Conservation (phyloP, 129 eudicot species). For the Flaveria ramosissima region DNA sequence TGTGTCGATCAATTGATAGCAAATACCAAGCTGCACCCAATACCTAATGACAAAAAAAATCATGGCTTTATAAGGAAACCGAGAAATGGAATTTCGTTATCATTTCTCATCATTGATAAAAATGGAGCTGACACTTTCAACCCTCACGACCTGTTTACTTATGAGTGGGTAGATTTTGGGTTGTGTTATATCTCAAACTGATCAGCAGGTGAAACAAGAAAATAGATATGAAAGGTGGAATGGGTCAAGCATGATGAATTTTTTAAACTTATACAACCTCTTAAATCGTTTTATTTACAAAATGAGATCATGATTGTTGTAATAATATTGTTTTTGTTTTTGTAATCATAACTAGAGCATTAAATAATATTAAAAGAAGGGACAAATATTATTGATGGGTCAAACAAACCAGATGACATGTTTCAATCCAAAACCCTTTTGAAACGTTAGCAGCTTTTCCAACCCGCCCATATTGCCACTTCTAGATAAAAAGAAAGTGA, state of each 20-base stretch:
- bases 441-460: background rate
- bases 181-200: background rate
- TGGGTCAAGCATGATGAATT: background rate
- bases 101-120: background rate
- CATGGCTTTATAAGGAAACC: slow-evolving; percentile 8
- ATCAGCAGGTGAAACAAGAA: background rate
- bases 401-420: background rate
- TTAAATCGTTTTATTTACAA: background rate
- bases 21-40: slow-evolving; percentile 98
- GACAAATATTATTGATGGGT: background rate
- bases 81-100: background rate
- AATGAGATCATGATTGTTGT: background rate
- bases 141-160: background rate
- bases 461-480: background rate
- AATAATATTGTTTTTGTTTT: background rate
- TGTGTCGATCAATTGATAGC: slow-evolving; percentile 88
- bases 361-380: background rate
- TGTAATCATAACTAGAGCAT: background rate
- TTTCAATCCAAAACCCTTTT: background rate
- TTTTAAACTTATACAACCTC: background rate
- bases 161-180: background rate
- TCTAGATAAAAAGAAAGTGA: background rate
- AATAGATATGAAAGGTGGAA: background rate
- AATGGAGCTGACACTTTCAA: background rate
- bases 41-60: slow-evolving; percentile 49